Evolutionary conservation across 768 basidiomycete species (phyloP).

Genomic region (Candolleomyces aberdarensis): DNA sequence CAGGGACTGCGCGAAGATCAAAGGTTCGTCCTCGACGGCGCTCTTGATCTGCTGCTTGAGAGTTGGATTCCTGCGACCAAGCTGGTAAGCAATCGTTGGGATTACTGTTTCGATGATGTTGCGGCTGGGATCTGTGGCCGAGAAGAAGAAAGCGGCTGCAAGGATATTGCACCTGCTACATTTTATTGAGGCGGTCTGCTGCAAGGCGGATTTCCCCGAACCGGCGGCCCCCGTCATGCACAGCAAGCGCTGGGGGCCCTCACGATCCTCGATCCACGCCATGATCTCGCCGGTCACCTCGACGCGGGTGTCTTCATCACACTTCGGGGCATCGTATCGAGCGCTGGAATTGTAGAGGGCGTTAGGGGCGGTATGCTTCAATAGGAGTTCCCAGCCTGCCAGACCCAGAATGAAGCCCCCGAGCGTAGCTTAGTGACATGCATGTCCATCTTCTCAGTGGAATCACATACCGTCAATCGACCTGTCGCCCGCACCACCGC

Average conservation of each 20-base stretch:
- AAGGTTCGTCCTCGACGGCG: background rate
- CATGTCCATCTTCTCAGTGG: no score
- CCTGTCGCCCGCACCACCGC: no score
- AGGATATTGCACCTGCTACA: background rate
- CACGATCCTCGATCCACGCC: background rate
- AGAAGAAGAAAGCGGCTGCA: constrained; percentile 4
- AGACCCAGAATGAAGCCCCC: no score
- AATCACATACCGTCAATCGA: no score
- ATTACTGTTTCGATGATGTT: background rate
- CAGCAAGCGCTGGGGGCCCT: background rate
- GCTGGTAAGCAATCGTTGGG: constrained; percentile 4
- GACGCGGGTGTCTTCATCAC: background rate
- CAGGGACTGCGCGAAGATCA: background rate
- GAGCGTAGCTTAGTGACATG: no score
- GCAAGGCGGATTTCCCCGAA: constrained; percentile 1
- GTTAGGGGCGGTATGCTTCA: background rate
- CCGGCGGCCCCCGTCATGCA: constrained; percentile 2
- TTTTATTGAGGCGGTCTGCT: background rate
- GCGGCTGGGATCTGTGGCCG: background rate
- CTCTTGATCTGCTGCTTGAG: background rate
- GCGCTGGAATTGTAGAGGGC: background rate
- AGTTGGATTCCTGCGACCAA: background rate
- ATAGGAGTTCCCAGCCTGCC: no score
- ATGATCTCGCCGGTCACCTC: background rate
- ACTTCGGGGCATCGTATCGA: constrained; percentile 1